phyloP scores from a whole-genome alignment of 2,329 filamentous ascomycete genomes.

The Fonsecaea erecta region DNA sequence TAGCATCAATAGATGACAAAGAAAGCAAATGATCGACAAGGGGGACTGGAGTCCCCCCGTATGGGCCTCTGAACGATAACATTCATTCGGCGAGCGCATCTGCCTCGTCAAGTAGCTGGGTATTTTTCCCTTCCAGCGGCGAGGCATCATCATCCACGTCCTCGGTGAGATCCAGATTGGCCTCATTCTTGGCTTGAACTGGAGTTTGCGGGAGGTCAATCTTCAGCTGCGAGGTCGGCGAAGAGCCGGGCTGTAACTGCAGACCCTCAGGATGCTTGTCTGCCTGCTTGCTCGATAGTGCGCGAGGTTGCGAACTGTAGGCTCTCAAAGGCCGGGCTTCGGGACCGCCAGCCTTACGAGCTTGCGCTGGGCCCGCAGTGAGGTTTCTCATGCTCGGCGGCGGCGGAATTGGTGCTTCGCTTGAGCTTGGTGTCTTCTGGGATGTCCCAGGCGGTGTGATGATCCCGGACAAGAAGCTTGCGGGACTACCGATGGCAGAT shows the following conservation, averaged over 20 bases:
- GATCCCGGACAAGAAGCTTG: constrained; percentile 73
- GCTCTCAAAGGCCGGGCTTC: constrained; percentile 35
- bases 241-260: not conserved
- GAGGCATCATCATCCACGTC: constrained; percentile 44
- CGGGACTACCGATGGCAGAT: constrained; percentile 47
- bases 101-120: constrained; percentile 8
- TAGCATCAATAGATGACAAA: not conserved
- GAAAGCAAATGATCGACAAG: constrained; percentile 3
- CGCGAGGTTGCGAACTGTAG: constrained; percentile 30
- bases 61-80: not conserved
- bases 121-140: constrained; percentile 23
- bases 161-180: constrained; percentile 62
- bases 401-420: constrained; percentile 45
- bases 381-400: constrained; percentile 40
- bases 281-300: constrained; percentile 24
- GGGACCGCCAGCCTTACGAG: constrained; percentile 29
- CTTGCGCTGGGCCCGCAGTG: constrained; percentile 19
- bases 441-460: constrained; percentile 86
- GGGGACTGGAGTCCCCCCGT: not conserved
- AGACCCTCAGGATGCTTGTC: constrained; percentile 24
- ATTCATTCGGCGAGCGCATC: constrained; percentile 18
- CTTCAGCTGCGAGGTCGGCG: constrained; percentile 38
- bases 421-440: constrained; percentile 59
- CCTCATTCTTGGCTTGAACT: constrained; percentile 49
- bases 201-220: constrained; percentile 25